Conservation (phyloP, 2,329 filamentous ascomycete genomes). For the Fusarium duplospermum region DNA sequence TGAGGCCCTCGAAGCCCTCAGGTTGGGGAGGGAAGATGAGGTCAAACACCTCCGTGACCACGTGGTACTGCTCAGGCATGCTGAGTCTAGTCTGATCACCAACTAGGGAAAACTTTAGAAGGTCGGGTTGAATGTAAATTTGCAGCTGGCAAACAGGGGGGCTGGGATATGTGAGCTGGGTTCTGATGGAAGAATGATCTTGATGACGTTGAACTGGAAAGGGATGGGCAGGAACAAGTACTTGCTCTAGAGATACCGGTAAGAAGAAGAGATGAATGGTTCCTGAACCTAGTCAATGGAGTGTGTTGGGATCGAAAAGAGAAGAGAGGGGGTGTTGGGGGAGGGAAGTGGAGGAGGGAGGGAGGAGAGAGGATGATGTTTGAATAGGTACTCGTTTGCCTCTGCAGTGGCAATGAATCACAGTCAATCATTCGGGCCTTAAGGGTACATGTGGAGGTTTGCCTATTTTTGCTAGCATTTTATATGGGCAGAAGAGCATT, state of each 20-base stretch:
- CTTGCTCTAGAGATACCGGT: neutral
- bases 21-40: too few relatives aligned
- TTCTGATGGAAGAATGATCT: neutral
- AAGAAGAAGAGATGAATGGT: neutral
- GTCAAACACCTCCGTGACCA: neutral
- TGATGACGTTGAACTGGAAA: neutral
- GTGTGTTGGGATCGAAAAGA: neutral
- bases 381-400: neutral
- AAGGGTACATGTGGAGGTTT: neutral
- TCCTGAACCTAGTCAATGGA: neutral
- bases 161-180: neutral
- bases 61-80: neutral
- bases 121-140: neutral
- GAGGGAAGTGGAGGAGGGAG: neutral
- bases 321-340: neutral
- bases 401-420: neutral
- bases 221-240: neutral
- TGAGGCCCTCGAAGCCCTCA: too few relatives aligned
- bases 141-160: neutral
- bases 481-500: neutral
- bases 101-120: neutral
- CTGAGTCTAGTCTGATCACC: neutral
- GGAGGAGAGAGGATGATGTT: neutral
- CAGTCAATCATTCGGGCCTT: neutral
- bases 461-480: neutral